These are phyloP conservation scores for Lodderomyces metapsilosis DNA, from an alignment of 1,139 yeast genomes.

Conservation along the genomic window DNA sequence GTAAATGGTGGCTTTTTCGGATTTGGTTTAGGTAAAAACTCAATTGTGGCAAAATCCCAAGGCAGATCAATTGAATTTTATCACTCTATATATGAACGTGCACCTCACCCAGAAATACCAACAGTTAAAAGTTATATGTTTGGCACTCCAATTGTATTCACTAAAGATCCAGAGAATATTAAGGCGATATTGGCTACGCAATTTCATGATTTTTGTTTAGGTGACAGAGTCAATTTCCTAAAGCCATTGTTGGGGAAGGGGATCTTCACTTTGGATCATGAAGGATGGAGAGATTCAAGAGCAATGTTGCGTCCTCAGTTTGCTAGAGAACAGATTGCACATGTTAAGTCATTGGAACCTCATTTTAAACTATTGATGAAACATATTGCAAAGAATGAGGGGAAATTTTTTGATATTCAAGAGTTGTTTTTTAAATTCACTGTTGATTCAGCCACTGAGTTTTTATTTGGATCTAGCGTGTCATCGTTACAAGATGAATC, in stretches of 20 bases:
- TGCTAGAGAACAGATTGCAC: slow-evolving; percentile 49
- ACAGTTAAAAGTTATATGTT: slow-evolving; percentile 18
- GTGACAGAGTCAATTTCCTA: slow-evolving; percentile 39
- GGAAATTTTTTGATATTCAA: slow-evolving; percentile 32
- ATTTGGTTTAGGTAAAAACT: slow-evolving; percentile 14
- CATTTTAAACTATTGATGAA: slow-evolving; percentile 39
- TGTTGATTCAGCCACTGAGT: slow-evolving; percentile 42
- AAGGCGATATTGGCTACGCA: slow-evolving; percentile 39
- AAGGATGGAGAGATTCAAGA: slow-evolving; percentile 55
- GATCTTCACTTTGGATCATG: slow-evolving; percentile 54
- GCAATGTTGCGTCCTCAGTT: slow-evolving; percentile 27
- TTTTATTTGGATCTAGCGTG: slow-evolving; percentile 40
- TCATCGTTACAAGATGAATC: slow-evolving; percentile 29
- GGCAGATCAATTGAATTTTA: slow-evolving; percentile 15
- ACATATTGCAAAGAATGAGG: slow-evolving; percentile 26
- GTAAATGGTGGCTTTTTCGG: slow-evolving; percentile 19
- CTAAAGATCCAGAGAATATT: slow-evolving; percentile 32
- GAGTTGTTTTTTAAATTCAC: slow-evolving; percentile 37
- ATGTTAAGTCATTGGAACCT: slow-evolving; percentile 41
- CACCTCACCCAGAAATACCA: slow-evolving; percentile 13
- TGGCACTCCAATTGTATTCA: slow-evolving; percentile 18
- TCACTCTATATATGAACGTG: slow-evolving; percentile 9
- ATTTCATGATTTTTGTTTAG: slow-evolving; percentile 51
- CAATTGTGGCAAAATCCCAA: slow-evolving; percentile 13
- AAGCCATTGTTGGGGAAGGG: slow-evolving; percentile 51